Evolutionary conservation across 441 rosid genomes (phyloP), one percentile per base, ranked within the genome.

Genomic region (Pelargonium myrrhifolium): DNA sequence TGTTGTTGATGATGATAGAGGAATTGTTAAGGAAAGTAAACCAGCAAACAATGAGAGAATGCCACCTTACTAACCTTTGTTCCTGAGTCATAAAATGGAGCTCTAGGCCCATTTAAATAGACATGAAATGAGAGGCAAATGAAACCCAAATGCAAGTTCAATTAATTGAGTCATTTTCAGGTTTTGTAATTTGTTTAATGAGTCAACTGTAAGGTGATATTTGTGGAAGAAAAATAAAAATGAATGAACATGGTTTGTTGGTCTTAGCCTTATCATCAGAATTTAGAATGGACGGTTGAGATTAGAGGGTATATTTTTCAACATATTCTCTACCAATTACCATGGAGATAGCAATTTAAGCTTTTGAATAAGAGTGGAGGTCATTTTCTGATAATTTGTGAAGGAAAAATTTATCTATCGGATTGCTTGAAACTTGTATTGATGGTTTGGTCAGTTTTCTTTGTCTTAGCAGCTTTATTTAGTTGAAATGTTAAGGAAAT

Each of bases 101-200:
- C 10, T 22, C 18, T 69, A 60, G 20, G 65, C 65, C 7, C 49
- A 69, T n/a, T 80, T 80, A 82, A 37, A 84, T 82, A 83, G 77
- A 67, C 20, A 42, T 42, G 35, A 75, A 58, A 77, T 43, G 64
- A 61, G 45, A 71, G 68, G 65, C 11, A 79, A 79, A 66, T 68
- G 65, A 65, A 69, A 66, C 70, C 49, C 60, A 73, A 73, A 73
- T 77, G 63, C 49, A 11, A 26, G 6, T 63, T 65, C 65, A 20
- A 20, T n/a, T 59, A 43, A 43, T 14, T 43, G 53, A 0, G 68
- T 74, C 70, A 2, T 65, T 62, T 70, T 72, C 62, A 58, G n/a
- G 31, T 10, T 35, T 68, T 26, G 49, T 17, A 17, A 55, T 60
- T 4, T 68, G 11, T 65, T 61, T 35, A 56, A 24, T 8, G 4